Evolutionary conservation across 805 yeast species (phyloP).

Genomic region (Yarrowia keelungensis): DNA sequence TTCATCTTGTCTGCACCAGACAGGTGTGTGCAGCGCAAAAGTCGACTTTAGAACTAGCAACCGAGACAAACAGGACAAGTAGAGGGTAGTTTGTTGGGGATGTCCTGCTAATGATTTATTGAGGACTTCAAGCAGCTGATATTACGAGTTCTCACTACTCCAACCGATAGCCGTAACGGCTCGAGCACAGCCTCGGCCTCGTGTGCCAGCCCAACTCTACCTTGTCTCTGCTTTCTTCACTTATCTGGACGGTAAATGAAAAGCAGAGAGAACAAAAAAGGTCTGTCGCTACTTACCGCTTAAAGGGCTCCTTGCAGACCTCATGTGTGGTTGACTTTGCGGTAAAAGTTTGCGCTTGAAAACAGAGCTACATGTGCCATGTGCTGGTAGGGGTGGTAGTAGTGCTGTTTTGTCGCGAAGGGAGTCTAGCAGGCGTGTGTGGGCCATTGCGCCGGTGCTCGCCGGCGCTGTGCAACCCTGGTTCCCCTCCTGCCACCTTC

Average conservation of each 20-base stretch:
- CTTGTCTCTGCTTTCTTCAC: neutral
- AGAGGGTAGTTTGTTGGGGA: neutral
- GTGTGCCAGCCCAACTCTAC: conserved; percentile 28
- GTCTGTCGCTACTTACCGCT: conserved; percentile 21
- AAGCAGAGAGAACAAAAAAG: neutral
- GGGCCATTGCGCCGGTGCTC: neutral
- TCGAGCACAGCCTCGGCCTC: conserved; percentile 24
- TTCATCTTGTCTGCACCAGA: too few relatives aligned
- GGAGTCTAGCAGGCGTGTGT: neutral
- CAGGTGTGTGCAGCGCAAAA: neutral
- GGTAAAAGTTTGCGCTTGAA: conserved; percentile 34
- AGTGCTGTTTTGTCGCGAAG: too few relatives aligned
- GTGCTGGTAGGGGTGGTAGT: conserved; percentile 1
- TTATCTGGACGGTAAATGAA: neutral
- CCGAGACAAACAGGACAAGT: neutral
- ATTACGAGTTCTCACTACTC: too few relatives aligned
- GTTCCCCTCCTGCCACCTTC: neutral
- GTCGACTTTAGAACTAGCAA: neutral
- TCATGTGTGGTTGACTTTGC: conserved; percentile 16
- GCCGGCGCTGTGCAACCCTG: too few relatives aligned
- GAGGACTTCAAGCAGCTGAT: too few relatives aligned
- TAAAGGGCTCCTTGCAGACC: conserved; percentile 16
- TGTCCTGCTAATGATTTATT: neutral
- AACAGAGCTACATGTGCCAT: conserved; percentile 2
- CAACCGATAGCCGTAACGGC: neutral